Evolutionary conservation across 345 rosid species (phyloP).

Genomic region (Moricandia moricandioides): DNA sequence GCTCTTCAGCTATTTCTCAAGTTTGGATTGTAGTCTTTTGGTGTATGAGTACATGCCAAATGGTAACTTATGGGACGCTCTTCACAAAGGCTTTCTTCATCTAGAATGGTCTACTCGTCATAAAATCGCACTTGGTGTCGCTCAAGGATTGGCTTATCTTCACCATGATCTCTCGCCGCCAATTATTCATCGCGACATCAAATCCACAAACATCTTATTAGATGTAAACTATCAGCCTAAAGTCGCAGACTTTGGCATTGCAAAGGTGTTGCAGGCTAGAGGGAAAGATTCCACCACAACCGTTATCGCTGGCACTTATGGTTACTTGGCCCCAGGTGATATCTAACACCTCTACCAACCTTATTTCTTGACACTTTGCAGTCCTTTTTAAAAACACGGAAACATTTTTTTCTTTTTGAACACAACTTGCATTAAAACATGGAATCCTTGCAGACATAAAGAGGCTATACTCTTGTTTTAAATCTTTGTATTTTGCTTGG

Average conservation of each 20-base stretch:
- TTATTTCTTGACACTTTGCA: not conserved
- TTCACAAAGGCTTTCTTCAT: slow-evolving; percentile 52
- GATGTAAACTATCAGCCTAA: slow-evolving; percentile 76
- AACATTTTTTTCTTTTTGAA: no score
- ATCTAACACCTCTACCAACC: not conserved
- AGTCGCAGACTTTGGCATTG: slow-evolving; percentile 93
- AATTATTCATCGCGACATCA: slow-evolving; percentile 89
- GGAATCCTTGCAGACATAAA: no score
- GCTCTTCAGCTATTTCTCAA: slow-evolving; percentile 74
- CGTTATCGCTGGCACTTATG: slow-evolving; percentile 86
- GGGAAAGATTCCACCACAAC: slow-evolving; percentile 86
- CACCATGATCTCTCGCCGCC: slow-evolving; percentile 77
- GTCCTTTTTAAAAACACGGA: not conserved
- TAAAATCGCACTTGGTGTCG: slow-evolving; percentile 82
- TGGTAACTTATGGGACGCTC: slow-evolving; percentile 87
- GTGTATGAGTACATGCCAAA: slow-evolving; percentile 92
- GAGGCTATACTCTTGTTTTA: no score
- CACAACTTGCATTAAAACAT: no score
- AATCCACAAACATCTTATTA: slow-evolving; percentile 78
- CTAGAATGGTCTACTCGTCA: slow-evolving; percentile 88
- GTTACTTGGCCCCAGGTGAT: slow-evolving; percentile 86
- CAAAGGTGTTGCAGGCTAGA: slow-evolving; percentile 86
- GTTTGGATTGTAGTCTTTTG: slow-evolving; percentile 59
- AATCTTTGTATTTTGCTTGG: no score
- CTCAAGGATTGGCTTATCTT: slow-evolving; percentile 89